Conservation (phyloP, 2,329 filamentous ascomycete species). For the Aurifilum marmelostoma region DNA sequence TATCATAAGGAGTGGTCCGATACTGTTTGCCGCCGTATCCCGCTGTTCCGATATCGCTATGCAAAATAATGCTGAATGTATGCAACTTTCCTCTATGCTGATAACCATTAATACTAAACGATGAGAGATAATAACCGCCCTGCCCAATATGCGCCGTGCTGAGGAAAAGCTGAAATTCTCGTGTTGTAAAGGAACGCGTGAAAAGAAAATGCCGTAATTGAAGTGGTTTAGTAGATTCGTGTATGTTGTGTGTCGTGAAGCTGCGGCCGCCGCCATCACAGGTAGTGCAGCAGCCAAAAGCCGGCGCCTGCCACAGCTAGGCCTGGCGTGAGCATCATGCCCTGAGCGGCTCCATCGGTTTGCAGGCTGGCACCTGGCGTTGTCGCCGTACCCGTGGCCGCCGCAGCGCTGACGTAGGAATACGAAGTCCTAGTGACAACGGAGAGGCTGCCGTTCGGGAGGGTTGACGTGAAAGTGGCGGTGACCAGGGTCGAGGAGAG, state of each 20-base stretch:
- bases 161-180: background rate
- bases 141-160: constrained; percentile 3
- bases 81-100: constrained; percentile 6
- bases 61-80: constrained; percentile 19
- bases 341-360: constrained; percentile 34
- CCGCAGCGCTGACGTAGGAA: constrained; percentile 46
- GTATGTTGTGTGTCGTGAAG: background rate
- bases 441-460: constrained; percentile 48
- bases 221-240: background rate
- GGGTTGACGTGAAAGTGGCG: constrained; percentile 50
- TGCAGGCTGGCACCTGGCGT: constrained; percentile 42
- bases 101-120: background rate
- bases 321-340: background rate
- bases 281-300: constrained; percentile 27
- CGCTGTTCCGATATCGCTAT: constrained; percentile 29
- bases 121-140: background rate
- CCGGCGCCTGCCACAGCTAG: constrained; percentile 10
- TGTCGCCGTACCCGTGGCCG: constrained; percentile 35
- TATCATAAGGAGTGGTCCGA: constrained; percentile 29
- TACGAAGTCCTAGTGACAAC: constrained; percentile 54
- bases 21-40: constrained; percentile 30
- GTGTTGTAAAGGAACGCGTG: constrained; percentile 5
- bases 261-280: background rate
- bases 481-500: constrained; percentile 38
- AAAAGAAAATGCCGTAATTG: background rate